Conservation (phyloP, 257 asterid genomes). For the Lavandula angustifolia region DNA sequence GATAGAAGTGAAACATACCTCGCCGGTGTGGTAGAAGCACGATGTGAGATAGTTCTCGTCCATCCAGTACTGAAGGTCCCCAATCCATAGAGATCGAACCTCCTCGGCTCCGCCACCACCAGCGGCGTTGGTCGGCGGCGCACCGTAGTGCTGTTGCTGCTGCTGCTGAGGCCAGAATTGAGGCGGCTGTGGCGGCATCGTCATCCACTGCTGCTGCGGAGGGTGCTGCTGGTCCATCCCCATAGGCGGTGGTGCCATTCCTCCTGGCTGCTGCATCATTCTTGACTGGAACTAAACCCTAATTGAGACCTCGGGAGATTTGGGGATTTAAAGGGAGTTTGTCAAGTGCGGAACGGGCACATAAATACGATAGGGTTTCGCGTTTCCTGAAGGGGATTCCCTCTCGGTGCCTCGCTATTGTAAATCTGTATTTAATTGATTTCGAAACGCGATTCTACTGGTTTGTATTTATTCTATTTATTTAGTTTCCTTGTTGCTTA, state of each 20-base stretch:
- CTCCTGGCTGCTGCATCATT: constrained; percentile 87
- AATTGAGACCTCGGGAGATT: constrained; percentile 34
- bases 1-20: constrained; percentile 41
- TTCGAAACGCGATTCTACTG: neutral
- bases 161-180: constrained; percentile 52
- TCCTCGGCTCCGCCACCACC: constrained; percentile 49
- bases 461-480: no score
- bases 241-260: constrained; percentile 60
- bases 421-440: constrained; percentile 22
- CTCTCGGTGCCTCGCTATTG: constrained; percentile 10
- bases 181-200: constrained; percentile 49
- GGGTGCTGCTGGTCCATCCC: constrained; percentile 63
- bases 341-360: constrained; percentile 3
- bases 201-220: constrained; percentile 59
- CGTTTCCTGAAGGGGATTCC: constrained; percentile 22
- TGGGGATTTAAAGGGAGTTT: constrained; percentile 10
- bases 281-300: constrained; percentile 25
- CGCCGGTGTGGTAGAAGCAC: constrained; percentile 72
- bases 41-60: constrained; percentile 67
- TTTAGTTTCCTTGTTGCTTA: no score
- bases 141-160: constrained; percentile 59
- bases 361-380: constrained; percentile 42
- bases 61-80: constrained; percentile 92
- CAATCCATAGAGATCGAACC: constrained; percentile 82
- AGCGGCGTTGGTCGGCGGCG: constrained; percentile 34